Evolutionary conservation across 176 grass and related monocot genomes (phyloP), one percentile per base, ranked within the genome.

Genomic region (Pontederia crassipes): DNA sequence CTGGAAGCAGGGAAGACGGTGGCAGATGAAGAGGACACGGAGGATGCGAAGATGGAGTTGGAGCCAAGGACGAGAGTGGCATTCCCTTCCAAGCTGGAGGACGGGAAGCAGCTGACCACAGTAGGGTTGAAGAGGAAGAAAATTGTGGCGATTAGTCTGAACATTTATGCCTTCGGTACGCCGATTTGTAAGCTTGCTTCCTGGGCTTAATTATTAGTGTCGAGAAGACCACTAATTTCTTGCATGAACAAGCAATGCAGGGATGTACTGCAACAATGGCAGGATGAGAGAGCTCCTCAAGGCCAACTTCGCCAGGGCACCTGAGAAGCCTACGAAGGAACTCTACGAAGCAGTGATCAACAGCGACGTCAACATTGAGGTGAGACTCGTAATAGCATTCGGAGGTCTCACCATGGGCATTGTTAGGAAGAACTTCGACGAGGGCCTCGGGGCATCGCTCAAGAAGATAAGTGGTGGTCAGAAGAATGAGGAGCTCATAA

Each of bases 301-400:
- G 69, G 28, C 72, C 14, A 81, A 75, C 17, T 71, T 75, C 7
- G 59, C 57, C 47, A 50, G 47, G 57, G 66, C 58, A 17, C 58
- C 78, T 1, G 66, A 71, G 35, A 65, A 53, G 26, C 51, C 79
- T 8, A 76, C 66, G 0, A 71, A 54, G 66, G 72, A 81, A 35
- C 46, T 81, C n/a, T 66, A 71, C 26, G 72, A 71, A n/a, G 47
- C 59, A 20, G 79, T 71, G 66, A 81, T 81, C 12, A 46, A 75
- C 16, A 54, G 52, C 14, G 72, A 81, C 27, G 50, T 81, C 2
- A 27, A 40, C 12, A 35, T 81, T 45, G 69, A 52, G 16, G 72
- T 71, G 24, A 81, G 72, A 59, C 28, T 81, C 45, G 51, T 75
- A 24, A 75, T 81, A 53, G 79, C 75, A 8, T 81, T 75, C 16